Conservation (phyloP, 1,284 basidiomycete species). For the Apiotrichum gracile region DNA sequence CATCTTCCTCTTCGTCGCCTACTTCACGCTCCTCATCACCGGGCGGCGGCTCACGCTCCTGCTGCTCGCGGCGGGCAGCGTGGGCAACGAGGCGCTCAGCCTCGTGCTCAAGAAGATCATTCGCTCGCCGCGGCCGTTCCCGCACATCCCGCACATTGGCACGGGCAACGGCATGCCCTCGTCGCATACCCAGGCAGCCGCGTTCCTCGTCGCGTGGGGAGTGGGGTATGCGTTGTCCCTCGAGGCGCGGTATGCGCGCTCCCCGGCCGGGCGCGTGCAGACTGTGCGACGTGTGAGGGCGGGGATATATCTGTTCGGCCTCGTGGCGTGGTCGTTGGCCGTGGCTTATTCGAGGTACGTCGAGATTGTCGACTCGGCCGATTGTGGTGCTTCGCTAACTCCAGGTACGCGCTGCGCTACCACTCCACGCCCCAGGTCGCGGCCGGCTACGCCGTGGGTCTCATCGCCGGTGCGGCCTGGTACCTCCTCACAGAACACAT, state of each 20-base stretch:
- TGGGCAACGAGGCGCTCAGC: conserved; percentile 38
- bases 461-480: conserved; percentile 24
- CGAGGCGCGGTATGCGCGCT: conserved; percentile 4
- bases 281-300: conserved; percentile 17
- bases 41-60: conserved; percentile 35
- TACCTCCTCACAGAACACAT: conserved; percentile 34
- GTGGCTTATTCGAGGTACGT: conserved; percentile 43
- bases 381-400: background rate
- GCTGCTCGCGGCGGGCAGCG: conserved; percentile 32
- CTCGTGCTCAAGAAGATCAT: conserved; percentile 29
- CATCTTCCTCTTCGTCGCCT: conserved; percentile 47
- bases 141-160: conserved; percentile 22
- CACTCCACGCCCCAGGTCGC: conserved; percentile 38
- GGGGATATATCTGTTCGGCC: conserved; percentile 31
- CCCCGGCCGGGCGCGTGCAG: background rate
- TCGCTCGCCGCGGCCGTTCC: conserved; percentile 19
- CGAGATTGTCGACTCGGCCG: background rate
- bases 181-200: conserved; percentile 43
- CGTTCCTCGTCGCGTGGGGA: conserved; percentile 39
- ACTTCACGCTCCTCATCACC: conserved; percentile 42
- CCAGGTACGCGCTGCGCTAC: conserved; percentile 41
- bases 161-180: conserved; percentile 46
- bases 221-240: conserved; percentile 28
- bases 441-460: conserved; percentile 34
- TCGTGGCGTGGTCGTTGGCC: conserved; percentile 35